Conservation (phyloP, 306 rosid species). For the Arachis stenosperma region DNA sequence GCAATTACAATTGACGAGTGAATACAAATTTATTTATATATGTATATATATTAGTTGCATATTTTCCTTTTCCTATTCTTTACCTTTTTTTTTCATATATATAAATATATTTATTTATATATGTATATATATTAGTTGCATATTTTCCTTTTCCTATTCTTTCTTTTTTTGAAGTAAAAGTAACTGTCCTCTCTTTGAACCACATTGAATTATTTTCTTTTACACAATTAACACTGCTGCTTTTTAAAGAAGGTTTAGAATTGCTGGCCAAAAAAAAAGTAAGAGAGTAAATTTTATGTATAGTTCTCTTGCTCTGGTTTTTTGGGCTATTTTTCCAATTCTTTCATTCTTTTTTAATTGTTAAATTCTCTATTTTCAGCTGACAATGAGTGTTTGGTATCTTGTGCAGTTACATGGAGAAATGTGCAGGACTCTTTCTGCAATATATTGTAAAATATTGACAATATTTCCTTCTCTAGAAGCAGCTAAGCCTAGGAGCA, state of each 20-base stretch:
- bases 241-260: slow-evolving; percentile 30
- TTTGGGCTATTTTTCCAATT: slow-evolving; percentile 18
- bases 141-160: not conserved
- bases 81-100: no score
- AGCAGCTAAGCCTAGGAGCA: slow-evolving; percentile 87
- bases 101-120: no score
- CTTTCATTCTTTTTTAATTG: not conserved
- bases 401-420: slow-evolving; percentile 73
- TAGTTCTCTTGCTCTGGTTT: slow-evolving; percentile 15
- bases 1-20: no score
- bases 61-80: no score
- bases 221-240: not conserved
- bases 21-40: no score
- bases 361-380: not conserved
- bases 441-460: slow-evolving; percentile 65
- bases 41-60: no score
- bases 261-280: slow-evolving; percentile 18
- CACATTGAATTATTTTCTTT: slow-evolving; percentile 17
- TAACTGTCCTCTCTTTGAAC: slow-evolving; percentile 5
- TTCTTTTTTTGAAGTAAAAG: not conserved
- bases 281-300: not conserved
- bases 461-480: slow-evolving; percentile 81
- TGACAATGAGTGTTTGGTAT: slow-evolving; percentile 15
- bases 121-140: not conserved
- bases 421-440: slow-evolving; percentile 78